Conservation (phyloP, 805 yeast species). For the Metschnikowia vanudenii region DNA sequence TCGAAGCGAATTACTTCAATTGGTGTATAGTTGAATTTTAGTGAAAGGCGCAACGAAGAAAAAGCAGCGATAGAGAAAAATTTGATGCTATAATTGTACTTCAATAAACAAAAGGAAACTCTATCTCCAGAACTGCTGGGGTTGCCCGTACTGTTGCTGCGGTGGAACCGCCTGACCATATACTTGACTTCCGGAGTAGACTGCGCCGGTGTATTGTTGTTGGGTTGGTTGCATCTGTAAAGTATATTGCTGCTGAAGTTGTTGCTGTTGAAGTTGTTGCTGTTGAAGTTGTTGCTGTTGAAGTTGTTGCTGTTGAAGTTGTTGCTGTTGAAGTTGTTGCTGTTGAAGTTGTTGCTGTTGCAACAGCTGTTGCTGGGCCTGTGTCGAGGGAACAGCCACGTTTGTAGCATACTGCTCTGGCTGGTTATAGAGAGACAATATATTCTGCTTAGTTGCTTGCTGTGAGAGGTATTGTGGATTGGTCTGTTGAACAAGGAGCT, state of each 20-base stretch:
- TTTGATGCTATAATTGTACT: background rate
- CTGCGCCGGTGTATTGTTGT: slow-evolving; percentile 1
- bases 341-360: slow-evolving; percentile 20
- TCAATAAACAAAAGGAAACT: background rate
- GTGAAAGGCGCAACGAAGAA: too few relatives aligned
- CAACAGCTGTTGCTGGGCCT: slow-evolving; percentile 9
- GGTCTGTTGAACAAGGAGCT: slow-evolving; percentile 33
- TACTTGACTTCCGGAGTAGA: slow-evolving; percentile 1
- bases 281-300: too few relatives aligned
- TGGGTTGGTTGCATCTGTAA: too few relatives aligned
- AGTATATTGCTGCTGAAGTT: too few relatives aligned
- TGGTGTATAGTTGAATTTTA: too few relatives aligned
- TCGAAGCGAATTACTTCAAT: too few relatives aligned
- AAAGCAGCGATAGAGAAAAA: too few relatives aligned
- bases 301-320: too few relatives aligned
- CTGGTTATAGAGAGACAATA: slow-evolving; percentile 37
- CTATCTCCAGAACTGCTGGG: slow-evolving; percentile 13
- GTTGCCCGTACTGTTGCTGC: slow-evolving; percentile 11
- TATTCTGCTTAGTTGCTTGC: slow-evolving; percentile 38
- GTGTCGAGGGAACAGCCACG: slow-evolving; percentile 47
- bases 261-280: too few relatives aligned
- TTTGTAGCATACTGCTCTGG: slow-evolving; percentile 42
- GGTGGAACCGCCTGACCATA: background rate
- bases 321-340: background rate
- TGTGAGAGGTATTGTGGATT: slow-evolving; percentile 27